Conservation (phyloP, 164 flowering plant genomes). For the Echeveria elegans region DNA sequence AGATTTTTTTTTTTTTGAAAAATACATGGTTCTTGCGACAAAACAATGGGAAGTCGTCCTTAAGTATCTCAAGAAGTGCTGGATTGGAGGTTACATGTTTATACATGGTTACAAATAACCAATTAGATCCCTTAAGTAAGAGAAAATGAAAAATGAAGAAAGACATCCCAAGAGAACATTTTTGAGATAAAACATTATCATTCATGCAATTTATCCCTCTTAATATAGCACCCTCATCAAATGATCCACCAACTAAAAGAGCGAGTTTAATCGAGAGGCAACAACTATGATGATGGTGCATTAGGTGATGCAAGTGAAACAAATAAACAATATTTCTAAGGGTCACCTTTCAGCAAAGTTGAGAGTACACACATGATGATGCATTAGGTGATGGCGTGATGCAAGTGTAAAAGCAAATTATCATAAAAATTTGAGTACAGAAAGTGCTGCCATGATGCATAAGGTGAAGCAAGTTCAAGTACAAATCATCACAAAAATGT, state of each 20-base stretch:
- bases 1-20: no score
- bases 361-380: not conserved
- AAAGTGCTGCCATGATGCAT: not conserved
- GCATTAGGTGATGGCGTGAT: not conserved
- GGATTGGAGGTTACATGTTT: no score
- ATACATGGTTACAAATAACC: no score
- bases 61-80: no score
- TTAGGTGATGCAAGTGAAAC: not conserved
- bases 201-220: no score
- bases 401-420: not conserved
- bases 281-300: not conserved
- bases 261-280: not conserved
- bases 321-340: not conserved
- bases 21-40: no score
- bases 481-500: not conserved
- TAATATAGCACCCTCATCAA: not conserved
- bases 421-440: not conserved
- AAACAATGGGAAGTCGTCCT: no score
- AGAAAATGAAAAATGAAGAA: no score
- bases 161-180: no score
- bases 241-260: not conserved
- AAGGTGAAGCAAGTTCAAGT: not conserved
- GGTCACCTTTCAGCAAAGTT: not conserved
- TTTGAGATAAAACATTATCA: no score
- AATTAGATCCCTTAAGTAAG: no score